phyloP scores from a whole-genome alignment of 2,329 filamentous ascomycete genomes.

The Ascomycota sp. region DNA sequence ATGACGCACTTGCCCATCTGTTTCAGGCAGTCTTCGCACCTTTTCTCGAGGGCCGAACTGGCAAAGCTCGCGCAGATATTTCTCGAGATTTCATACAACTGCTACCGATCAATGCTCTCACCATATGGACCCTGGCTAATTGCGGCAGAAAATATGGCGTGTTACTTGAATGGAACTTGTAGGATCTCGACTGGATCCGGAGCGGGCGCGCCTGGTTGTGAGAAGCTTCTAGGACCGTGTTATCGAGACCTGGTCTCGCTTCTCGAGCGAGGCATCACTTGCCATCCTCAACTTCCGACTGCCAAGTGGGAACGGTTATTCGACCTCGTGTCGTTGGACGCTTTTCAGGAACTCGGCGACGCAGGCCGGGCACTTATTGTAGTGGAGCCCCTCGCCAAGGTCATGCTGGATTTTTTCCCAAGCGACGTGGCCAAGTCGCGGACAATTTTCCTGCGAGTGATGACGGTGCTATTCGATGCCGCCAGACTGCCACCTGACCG shows the following conservation, averaged over 20 bases:
- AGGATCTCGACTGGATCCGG: constrained; percentile 6
- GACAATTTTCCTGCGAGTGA: constrained; percentile 15
- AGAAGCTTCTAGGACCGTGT: constrained; percentile 36
- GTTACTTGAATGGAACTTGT: constrained; percentile 14
- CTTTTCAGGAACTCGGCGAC: constrained; percentile 42
- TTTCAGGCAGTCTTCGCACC: constrained; percentile 31
- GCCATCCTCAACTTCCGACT: constrained; percentile 24
- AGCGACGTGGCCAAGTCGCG: constrained; percentile 7
- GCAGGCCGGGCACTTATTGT: constrained; percentile 41
- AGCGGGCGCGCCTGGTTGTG: constrained; percentile 7
- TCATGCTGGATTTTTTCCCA: constrained; percentile 16
- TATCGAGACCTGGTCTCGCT: constrained; percentile 49
- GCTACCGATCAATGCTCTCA: constrained; percentile 20
- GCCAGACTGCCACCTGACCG: constrained; percentile 35
- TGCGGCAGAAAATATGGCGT: constrained; percentile 22
- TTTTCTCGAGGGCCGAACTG: constrained; percentile 30
- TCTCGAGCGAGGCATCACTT: constrained; percentile 35
- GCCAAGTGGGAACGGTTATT: constrained; percentile 32
- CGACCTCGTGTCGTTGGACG: constrained; percentile 28
- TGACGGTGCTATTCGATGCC: constrained; percentile 15
- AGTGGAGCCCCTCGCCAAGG: constrained; percentile 47
- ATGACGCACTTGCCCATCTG: constrained; percentile 21
- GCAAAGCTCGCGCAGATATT: constrained; percentile 21
- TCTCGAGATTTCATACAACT: constrained; percentile 28
- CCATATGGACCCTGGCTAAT: constrained; percentile 30